Base-by-base conservation (phyloP, 208 protist genomes). In the Phytomonas sp. region DNA sequence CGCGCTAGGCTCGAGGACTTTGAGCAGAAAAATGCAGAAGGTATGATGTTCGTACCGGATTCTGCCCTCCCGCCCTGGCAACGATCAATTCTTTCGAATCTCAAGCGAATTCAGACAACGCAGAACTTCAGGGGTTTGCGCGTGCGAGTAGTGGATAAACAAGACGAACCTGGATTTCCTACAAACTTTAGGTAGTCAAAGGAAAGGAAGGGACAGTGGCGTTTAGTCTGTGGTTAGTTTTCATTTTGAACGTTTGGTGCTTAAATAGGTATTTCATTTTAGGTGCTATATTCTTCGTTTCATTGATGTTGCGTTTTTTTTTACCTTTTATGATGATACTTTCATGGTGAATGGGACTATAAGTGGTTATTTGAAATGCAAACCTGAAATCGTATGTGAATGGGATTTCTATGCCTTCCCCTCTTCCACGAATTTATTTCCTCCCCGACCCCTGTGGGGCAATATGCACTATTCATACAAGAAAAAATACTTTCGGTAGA, bases 141-240 rank as follows among this genome's bases (percentile, higher is more conserved):
- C 31, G 84, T 94, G 56, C 86, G 86, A 10, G 80, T 82, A 60
- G 87, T 77, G 40, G 84, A 94, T 67, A 72, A 64, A 56, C 86
- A 92, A 72, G 89, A 94, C 63, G 86, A 94, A 66, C 86, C 85
- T 33, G 89, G 89, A 29, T 94, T 94, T 64, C 86, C 89, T 40
- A 94, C 89, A 23, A 82, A 89, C 69, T 94, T 92, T 71, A 82
- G 86, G 19, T 94, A 77, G 77, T 19, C 8, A 37, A 37, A 37
- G 34, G 5, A 8, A 23, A 16, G 32, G 19, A 19, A 23, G 23
- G 29, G 29, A 29, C 5, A 11, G 60, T 49, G 40, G 14, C 12
- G 40, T 49, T 49, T 49, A 49, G 40, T 12, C 12, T 2, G 40
- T 49, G 40, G 40, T 19, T 49, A 49, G 12, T 49, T 49, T 49